Conservation (phyloP, 2,329 filamentous ascomycete species). For the Xylariaceae sp. region DNA sequence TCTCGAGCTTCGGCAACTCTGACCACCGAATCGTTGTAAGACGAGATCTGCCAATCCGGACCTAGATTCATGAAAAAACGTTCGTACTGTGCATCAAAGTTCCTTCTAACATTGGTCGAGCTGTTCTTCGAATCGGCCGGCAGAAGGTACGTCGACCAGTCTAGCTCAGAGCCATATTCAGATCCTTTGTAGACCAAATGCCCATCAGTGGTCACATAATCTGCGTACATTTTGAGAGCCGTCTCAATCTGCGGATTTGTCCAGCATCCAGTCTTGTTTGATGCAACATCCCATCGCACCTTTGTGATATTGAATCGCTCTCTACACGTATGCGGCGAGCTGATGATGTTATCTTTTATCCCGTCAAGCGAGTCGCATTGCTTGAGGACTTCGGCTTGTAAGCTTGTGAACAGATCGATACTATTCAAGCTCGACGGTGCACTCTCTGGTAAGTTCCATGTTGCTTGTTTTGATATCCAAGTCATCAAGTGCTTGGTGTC, state of each 20-base stretch:
- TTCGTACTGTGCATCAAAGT: constrained; percentile 30
- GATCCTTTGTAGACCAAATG: constrained; percentile 33
- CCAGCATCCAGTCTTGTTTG: constrained; percentile 34
- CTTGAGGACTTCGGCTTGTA: constrained; percentile 40
- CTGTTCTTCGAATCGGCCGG: constrained; percentile 17
- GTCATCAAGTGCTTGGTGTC: constrained; percentile 44
- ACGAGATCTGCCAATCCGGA: constrained; percentile 22
- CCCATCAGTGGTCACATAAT: constrained; percentile 25
- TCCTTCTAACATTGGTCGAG: constrained; percentile 23
- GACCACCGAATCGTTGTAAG: constrained; percentile 28
- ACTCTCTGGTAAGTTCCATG: constrained; percentile 42
- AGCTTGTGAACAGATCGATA: constrained; percentile 36
- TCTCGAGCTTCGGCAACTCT: constrained; percentile 23
- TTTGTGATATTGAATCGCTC: constrained; percentile 29
- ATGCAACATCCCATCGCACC: constrained; percentile 32
- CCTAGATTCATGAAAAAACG: constrained; percentile 29
- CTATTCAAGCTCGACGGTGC: constrained; percentile 41
- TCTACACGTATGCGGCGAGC: constrained; percentile 37
- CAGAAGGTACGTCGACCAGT: constrained; percentile 26
- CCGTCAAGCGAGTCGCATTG: constrained; percentile 46
- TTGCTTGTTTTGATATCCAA: constrained; percentile 38
- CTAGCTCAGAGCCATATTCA: constrained; percentile 43
- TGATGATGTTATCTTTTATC: constrained; percentile 41
- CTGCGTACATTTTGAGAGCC: constrained; percentile 27
- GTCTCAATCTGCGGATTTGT: constrained; percentile 37